phyloP scores from a whole-genome alignment of 495 filamentous ascomycete species.

The Cenococcum geophilum region DNA sequence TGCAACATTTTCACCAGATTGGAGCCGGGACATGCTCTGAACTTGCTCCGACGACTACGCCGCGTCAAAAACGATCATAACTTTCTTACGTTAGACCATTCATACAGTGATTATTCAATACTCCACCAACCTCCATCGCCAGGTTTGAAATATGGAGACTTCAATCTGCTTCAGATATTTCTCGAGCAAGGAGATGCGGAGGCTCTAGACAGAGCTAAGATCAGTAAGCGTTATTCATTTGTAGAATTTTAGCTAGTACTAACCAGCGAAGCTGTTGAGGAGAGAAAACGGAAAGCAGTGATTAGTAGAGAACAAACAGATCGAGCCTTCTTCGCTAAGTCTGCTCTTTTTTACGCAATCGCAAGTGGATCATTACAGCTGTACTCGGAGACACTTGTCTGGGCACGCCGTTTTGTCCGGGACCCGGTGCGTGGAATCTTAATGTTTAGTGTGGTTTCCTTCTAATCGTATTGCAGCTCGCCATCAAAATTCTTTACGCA shows the following conservation, averaged over 20 bases:
- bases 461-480: constrained; percentile 13
- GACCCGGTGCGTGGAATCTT: constrained; percentile 19
- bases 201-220: background rate
- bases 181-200: background rate
- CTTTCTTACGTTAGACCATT: background rate
- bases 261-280: constrained; percentile 2
- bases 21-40: constrained; percentile 9
- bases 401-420: constrained; percentile 35
- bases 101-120: background rate
- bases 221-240: background rate
- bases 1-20: background rate
- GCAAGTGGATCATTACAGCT: constrained; percentile 33
- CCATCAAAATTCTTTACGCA: constrained; percentile 22
- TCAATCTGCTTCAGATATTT: background rate
- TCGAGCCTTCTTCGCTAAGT: constrained; percentile 32
- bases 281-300: constrained; percentile 18
- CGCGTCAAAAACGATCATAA: constrained; percentile 5
- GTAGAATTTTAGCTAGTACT: background rate
- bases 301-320: constrained; percentile 27
- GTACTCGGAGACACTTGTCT: constrained; percentile 28
- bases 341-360: constrained; percentile 30
- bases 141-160: constrained; percentile 1
- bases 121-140: background rate
- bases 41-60: constrained; percentile 11
- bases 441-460: background rate